These are phyloP conservation scores for Circinella umbellata DNA, from an alignment of 371 early-diverging fungal genomes.

Conservation along the genomic window DNA sequence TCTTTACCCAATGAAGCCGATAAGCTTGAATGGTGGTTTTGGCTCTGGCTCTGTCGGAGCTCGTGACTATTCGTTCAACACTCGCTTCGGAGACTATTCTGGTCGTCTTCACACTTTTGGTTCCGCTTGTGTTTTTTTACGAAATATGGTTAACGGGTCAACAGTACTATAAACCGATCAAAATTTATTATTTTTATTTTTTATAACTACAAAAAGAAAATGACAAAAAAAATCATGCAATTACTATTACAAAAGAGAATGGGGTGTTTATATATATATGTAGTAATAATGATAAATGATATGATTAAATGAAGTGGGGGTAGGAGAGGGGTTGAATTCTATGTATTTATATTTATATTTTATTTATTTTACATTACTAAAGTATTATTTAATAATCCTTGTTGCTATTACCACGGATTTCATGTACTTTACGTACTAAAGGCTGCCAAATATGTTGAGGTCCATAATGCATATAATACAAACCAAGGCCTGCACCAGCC, in stretches of 20 bases:
- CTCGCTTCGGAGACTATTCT: slow-evolving; percentile 36
- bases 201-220: slow-evolving; percentile 11
- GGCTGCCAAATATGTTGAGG: slow-evolving; percentile 55
- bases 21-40: slow-evolving; percentile 38
- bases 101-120: slow-evolving; percentile 38
- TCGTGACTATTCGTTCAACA: slow-evolving; percentile 40
- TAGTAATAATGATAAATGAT: too few relatives aligned
- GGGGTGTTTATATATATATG: neutral
- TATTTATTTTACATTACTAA: neutral
- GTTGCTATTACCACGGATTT: slow-evolving; percentile 13
- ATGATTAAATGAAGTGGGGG: too few relatives aligned
- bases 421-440: slow-evolving; percentile 36
- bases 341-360: neutral
- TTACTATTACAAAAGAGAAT: neutral
- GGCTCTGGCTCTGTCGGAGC: slow-evolving; percentile 43
- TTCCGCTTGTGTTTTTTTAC: slow-evolving; percentile 13
- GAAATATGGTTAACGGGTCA: slow-evolving; percentile 23
- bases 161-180: slow-evolving; percentile 39
- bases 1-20: slow-evolving; percentile 37
- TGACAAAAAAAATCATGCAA: slow-evolving; percentile 8
- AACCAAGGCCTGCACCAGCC: slow-evolving; percentile 63
- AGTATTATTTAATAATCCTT: too few relatives aligned
- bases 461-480: slow-evolving; percentile 58
- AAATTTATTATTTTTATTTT: slow-evolving; percentile 21
- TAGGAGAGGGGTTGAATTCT: too few relatives aligned